Percentiles rank a stretch among this genome's conserved stretches.
Evolutionary conservation across 73 alveolate genomes (phyloP).

Genomic region (Paramecium pentaurelia): DNA sequence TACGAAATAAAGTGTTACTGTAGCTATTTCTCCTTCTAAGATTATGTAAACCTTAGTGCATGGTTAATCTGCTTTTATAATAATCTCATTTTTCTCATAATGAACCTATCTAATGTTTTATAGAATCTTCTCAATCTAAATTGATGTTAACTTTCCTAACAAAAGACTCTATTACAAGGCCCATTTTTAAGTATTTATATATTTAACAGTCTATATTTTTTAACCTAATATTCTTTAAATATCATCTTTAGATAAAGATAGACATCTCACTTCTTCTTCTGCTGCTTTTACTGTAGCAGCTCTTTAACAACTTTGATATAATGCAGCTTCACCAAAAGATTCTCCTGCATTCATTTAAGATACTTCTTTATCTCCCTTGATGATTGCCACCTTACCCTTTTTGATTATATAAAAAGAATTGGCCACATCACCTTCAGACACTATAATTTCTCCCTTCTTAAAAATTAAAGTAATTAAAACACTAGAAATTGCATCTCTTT

Average conservation of each 20-base stretch:
- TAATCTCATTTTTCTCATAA: constrained; percentile 10
- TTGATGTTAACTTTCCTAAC: constrained; percentile 43
- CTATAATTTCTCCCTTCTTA: constrained; percentile 57
- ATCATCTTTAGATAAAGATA: constrained; percentile 57
- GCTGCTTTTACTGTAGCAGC: constrained; percentile 63
- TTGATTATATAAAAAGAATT: constrained; percentile 56
- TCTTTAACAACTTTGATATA: constrained; percentile 51
- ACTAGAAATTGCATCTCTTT: constrained; percentile 49
- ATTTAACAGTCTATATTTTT: constrained; percentile 45
- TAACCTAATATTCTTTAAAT: constrained; percentile 57
- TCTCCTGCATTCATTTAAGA: constrained; percentile 58
- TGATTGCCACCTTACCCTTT: constrained; percentile 64
- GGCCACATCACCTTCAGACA: constrained; percentile 54
- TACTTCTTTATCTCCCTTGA: constrained; percentile 60
- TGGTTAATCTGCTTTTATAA: neutral
- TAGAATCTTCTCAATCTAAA: constrained; percentile 45
- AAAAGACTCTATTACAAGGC: constrained; percentile 52
- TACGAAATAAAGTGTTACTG: constrained; percentile 7
- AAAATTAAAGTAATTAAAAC: constrained; percentile 26
- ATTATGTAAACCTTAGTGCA: constrained; percentile 15
- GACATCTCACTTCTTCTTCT: constrained; percentile 62
- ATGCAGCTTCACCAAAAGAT: constrained; percentile 67
- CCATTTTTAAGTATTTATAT: constrained; percentile 57
- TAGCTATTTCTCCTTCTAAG: constrained; percentile 38
- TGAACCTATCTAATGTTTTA: neutral